Percentiles rank a stretch among this genome's conserved stretches.
Evolutionary conservation across 2,329 filamentous ascomycete species (phyloP).

Genomic region (Ophiostoma sp.): DNA sequence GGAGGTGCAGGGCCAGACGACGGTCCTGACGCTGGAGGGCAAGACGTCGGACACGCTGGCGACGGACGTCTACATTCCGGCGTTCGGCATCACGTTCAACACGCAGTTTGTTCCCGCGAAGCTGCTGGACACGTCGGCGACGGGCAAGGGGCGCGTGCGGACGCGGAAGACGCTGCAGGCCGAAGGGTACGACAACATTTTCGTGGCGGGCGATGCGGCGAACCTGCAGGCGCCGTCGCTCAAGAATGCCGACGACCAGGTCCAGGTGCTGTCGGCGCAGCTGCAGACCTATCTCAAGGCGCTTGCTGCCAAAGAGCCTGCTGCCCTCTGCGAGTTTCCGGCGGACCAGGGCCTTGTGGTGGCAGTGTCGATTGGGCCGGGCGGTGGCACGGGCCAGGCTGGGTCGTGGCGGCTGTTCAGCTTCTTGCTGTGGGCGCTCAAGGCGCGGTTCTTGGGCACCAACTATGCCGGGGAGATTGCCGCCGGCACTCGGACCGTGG

Average conservation of each 20-base stretch:
- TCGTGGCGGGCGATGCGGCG: slow-evolving; percentile 31
- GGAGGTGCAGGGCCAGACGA: neutral
- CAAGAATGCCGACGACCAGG: slow-evolving; percentile 28
- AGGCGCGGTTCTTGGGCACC: neutral
- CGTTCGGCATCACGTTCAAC: slow-evolving; percentile 43
- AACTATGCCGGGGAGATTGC: neutral
- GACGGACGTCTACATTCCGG: slow-evolving; percentile 40
- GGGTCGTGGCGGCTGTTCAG: neutral
- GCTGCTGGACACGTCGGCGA: slow-evolving; percentile 29
- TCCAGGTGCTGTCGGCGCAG: slow-evolving; percentile 27
- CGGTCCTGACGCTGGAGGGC: neutral
- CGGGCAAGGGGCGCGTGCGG: slow-evolving; percentile 24
- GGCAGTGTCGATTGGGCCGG: neutral
- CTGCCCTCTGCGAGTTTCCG: neutral
- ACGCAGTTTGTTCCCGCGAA: slow-evolving; percentile 30
- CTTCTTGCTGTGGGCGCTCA: neutral
- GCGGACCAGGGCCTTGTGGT: neutral
- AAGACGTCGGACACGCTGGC: neutral
- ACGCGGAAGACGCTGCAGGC: slow-evolving; percentile 29
- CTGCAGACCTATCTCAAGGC: slow-evolving; percentile 27
- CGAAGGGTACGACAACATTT: slow-evolving; percentile 31
- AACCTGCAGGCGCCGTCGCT: slow-evolving; percentile 29
- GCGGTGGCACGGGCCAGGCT: neutral
- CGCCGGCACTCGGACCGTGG: neutral
- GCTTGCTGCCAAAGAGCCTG: too few relatives aligned